Conservation (phyloP, 805 yeast genomes). For the Jamesozyma hellenica region DNA sequence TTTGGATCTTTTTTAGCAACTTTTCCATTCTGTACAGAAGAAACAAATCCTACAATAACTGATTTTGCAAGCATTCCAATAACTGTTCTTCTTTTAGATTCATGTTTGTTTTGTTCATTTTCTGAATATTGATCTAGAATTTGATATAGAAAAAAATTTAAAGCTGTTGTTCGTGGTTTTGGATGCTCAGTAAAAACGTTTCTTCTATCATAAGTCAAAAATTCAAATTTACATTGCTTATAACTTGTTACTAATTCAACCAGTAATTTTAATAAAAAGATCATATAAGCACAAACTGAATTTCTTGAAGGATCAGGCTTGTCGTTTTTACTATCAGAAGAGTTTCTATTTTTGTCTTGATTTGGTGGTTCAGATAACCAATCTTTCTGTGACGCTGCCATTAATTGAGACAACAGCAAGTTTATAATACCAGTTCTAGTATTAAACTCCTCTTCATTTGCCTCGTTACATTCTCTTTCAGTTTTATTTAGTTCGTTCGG, state of each 20-base stretch:
- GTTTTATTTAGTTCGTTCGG: conserved; percentile 11
- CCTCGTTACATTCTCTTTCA: conserved; percentile 1
- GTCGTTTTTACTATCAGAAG: conserved; percentile 19
- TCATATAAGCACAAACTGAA: conserved; percentile 50
- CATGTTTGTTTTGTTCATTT: conserved; percentile 27
- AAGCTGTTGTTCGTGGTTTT: conserved; percentile 67
- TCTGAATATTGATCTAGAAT: conserved; percentile 47
- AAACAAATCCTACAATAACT: conserved; percentile 51
- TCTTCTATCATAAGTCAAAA: conserved; percentile 63
- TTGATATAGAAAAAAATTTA: conserved; percentile 70
- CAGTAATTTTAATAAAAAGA: conserved; percentile 56
- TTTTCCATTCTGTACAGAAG: conserved; percentile 44
- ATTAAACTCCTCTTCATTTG: conserved; percentile 6
- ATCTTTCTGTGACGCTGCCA: conserved; percentile 37
- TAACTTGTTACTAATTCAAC: conserved; percentile 71
- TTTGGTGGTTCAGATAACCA: conserved; percentile 33
- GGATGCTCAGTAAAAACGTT: conserved; percentile 32
- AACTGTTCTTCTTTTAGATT: conserved; percentile 40
- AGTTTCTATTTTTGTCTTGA: conserved; percentile 18
- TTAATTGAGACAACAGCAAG: conserved; percentile 52
- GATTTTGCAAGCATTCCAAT: conserved; percentile 54
- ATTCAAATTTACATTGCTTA: conserved; percentile 70
- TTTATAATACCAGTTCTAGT: conserved; percentile 52
- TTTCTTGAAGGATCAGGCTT: conserved; percentile 38
- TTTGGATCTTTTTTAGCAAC: conserved; percentile 35